Conservation (phyloP, 768 basidiomycete genomes). For the Pleurotus pulmonarius region DNA sequence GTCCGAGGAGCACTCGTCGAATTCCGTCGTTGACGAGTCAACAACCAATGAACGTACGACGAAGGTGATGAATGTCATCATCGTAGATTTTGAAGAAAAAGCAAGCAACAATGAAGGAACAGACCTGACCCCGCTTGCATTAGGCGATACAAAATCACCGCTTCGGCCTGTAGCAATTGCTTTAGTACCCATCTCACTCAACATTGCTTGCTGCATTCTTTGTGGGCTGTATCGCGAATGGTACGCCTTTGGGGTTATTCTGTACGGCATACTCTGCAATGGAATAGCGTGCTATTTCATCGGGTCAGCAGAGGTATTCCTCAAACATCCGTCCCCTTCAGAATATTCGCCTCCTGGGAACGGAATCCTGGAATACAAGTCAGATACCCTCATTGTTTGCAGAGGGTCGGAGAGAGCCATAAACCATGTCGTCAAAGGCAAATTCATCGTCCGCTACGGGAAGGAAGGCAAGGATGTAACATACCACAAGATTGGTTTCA, state of each 20-base stretch:
- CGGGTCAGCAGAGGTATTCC: constrained; percentile 22
- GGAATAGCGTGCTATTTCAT: constrained; percentile 24
- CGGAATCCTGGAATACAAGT: constrained; percentile 16
- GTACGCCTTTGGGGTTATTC: constrained; percentile 26
- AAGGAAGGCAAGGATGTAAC: constrained; percentile 1
- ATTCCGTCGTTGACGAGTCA: no score
- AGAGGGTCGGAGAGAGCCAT: constrained; percentile 20
- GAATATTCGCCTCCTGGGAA: constrained; percentile 22
- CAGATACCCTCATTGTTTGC: constrained; percentile 17
- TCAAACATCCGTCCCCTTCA: constrained; percentile 16
- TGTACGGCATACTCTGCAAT: constrained; percentile 27
- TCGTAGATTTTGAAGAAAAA: constrained; percentile 12
- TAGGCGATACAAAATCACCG: background rate
- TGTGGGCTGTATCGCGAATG: constrained; percentile 25
- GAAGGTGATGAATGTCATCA: constrained; percentile 17
- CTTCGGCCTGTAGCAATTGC: constrained; percentile 17
- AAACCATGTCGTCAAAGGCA: constrained; percentile 20
- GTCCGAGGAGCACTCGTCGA: no score
- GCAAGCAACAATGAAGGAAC: background rate
- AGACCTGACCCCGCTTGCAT: background rate
- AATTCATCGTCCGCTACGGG: constrained; percentile 17
- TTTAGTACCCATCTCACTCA: constrained; percentile 19
- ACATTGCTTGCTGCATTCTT: constrained; percentile 17
- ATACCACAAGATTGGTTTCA: constrained; percentile 20
- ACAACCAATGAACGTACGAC: no score